phyloP scores from a whole-genome alignment of 2,329 filamentous ascomycete genomes.

The Blastomyces parvus region DNA sequence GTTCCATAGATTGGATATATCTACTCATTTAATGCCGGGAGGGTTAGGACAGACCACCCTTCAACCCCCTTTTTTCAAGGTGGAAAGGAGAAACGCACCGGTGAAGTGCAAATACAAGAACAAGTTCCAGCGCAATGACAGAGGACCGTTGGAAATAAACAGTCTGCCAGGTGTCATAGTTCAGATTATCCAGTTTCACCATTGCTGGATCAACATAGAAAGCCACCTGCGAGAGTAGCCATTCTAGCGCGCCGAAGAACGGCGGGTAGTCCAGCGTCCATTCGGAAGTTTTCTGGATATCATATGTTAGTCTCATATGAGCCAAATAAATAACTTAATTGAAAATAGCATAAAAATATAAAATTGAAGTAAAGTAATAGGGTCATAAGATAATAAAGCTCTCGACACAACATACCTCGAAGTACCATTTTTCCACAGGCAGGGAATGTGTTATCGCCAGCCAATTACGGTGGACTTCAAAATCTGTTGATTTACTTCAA shows the following conservation, averaged over 20 bases:
- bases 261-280: conserved; percentile 99
- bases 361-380: neutral
- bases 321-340: neutral
- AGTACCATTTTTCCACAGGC: conserved; percentile 85
- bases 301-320: conserved; percentile 4
- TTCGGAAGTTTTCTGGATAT: conserved; percentile 71
- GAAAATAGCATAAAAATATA: neutral
- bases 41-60: neutral
- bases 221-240: conserved; percentile 74
- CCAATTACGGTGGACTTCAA: conserved; percentile 98
- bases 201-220: conserved; percentile 68
- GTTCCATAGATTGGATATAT: conserved; percentile 63
- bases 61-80: neutral
- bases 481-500: conserved; percentile 90
- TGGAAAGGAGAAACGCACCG: conserved; percentile 40
- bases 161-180: conserved; percentile 86
- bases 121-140: conserved; percentile 74
- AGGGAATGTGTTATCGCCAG: conserved; percentile 88
- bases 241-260: conserved; percentile 97
- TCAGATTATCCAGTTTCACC: conserved; percentile 69
- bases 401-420: conserved; percentile 50
- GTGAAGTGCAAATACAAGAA: conserved; percentile 74
- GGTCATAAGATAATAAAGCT: neutral
- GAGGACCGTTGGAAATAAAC: conserved; percentile 87
- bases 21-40: conserved; percentile 35